Conservation (phyloP, 2,329 filamentous ascomycete genomes). For the Calonectria pteridis region DNA sequence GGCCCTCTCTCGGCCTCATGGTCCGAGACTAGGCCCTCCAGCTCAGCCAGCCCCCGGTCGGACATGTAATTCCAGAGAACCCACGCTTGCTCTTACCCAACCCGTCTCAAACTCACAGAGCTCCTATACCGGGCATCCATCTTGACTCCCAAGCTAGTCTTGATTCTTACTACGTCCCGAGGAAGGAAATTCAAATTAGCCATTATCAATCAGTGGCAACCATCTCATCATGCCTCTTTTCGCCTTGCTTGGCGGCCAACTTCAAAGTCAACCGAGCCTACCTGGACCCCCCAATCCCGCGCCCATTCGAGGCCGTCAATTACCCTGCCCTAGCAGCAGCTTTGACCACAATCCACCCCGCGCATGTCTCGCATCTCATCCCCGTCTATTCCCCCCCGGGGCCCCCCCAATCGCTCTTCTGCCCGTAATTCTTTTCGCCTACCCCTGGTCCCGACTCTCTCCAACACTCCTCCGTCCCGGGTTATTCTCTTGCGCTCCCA, state of each 20-base stretch:
- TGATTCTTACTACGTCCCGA: not conserved
- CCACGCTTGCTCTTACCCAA: conserved; percentile 4
- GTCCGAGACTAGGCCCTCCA: conserved; percentile 16
- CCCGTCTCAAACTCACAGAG: not conserved
- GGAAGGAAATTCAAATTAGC: not conserved
- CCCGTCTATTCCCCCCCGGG: conserved; percentile 16
- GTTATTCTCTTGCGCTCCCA: conserved; percentile 24
- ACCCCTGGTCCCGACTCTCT: conserved; percentile 32
- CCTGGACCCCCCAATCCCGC: conserved; percentile 18
- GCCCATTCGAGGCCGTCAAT: conserved; percentile 1
- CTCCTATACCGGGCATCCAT: conserved; percentile 25
- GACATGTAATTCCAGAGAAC: conserved; percentile 23
- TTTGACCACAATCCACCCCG: conserved; percentile 22
- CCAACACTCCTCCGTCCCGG: conserved; percentile 33
- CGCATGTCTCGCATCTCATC: conserved; percentile 34
- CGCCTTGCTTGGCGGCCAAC: not conserved
- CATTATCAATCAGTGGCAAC: conserved; percentile 21
- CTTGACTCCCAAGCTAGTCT: not conserved
- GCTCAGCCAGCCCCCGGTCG: conserved; percentile 1
- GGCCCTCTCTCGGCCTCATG: conserved; percentile 7
- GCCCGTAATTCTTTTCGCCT: not conserved
- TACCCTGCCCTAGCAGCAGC: not conserved
- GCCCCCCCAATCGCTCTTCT: conserved; percentile 6
- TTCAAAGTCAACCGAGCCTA: not conserved
- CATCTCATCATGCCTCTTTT: not conserved